phyloP scores from a whole-genome alignment of 805 yeast species.

The Suhomyces sp. region DNA sequence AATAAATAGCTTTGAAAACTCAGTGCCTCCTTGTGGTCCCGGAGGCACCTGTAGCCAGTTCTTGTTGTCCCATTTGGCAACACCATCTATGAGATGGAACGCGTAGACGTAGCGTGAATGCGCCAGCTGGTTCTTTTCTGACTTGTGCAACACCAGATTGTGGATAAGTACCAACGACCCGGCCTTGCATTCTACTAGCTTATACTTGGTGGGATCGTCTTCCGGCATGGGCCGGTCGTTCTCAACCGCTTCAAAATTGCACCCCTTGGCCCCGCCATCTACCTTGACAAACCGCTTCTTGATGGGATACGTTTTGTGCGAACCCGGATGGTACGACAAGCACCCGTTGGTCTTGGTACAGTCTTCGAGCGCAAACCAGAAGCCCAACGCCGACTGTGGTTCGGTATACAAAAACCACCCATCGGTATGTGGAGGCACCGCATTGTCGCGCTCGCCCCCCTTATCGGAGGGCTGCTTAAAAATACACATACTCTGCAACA shows the following conservation, averaged over 20 bases:
- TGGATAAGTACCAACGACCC: slow-evolving; percentile 72
- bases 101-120: slow-evolving; percentile 73
- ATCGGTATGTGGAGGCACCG: slow-evolving; percentile 77
- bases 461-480: slow-evolving; percentile 60
- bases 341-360: slow-evolving; percentile 70
- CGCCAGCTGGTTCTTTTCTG: slow-evolving; percentile 54
- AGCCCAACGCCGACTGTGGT: slow-evolving; percentile 72
- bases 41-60: slow-evolving; percentile 83
- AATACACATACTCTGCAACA: slow-evolving; percentile 75
- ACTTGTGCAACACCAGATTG: slow-evolving; percentile 68
- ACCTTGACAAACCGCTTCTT: slow-evolving; percentile 61
- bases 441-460: slow-evolving; percentile 37
- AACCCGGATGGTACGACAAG: slow-evolving; percentile 64
- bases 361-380: slow-evolving; percentile 79
- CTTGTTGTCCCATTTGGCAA: slow-evolving; percentile 52
- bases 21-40: slow-evolving; percentile 50
- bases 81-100: slow-evolving; percentile 75
- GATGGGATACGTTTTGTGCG: slow-evolving; percentile 58
- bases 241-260: slow-evolving; percentile 47
- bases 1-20: slow-evolving; percentile 50
- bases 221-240: slow-evolving; percentile 15
- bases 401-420: slow-evolving; percentile 68
- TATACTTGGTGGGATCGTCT: slow-evolving; percentile 41
- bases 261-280: slow-evolving; percentile 48
- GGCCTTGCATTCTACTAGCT: slow-evolving; percentile 59